Percentiles rank a stretch among this genome's conserved stretches.
Evolutionary conservation across 2,329 filamentous ascomycete genomes (phyloP).

Genomic region (Talaromyces sp.): DNA sequence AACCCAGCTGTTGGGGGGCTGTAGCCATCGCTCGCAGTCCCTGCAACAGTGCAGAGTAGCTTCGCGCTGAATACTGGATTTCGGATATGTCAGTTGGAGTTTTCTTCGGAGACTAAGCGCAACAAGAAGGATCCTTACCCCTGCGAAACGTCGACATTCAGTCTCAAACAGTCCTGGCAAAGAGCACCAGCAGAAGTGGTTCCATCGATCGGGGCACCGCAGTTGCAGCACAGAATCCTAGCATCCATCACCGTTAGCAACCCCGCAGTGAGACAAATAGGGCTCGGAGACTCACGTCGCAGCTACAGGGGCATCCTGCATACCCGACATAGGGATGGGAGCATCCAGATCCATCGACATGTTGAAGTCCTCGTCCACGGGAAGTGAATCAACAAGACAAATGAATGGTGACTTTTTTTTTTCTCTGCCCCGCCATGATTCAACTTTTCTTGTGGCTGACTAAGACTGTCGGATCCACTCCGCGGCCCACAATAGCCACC

Average conservation of each 20-base stretch:
- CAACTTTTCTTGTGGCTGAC: background rate
- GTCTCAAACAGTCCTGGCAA: constrained; percentile 94
- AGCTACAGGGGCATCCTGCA: constrained; percentile 40
- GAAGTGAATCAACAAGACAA: no score
- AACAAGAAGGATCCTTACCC: constrained; percentile 55
- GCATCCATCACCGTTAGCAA: constrained; percentile 22
- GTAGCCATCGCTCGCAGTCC: constrained; percentile 92
- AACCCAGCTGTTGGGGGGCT: constrained; percentile 84
- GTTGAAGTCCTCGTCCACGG: constrained; percentile 11
- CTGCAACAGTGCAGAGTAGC: constrained; percentile 86
- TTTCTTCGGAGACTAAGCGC: no score
- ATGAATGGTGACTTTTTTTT: background rate
- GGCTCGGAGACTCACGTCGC: constrained; percentile 55
- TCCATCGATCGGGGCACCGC: constrained; percentile 92
- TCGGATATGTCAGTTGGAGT: background rate
- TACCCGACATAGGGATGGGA: constrained; percentile 53
- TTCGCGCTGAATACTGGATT: constrained; percentile 73
- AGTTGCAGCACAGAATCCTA: constrained; percentile 97
- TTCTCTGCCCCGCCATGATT: no score
- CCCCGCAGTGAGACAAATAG: constrained; percentile 11
- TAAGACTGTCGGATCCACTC: no score
- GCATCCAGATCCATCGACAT: constrained; percentile 61
- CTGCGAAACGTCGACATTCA: constrained; percentile 88
- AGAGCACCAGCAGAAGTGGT: constrained; percentile 82
- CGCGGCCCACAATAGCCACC: no score